Evolutionary conservation across 2,329 filamentous ascomycete genomes (phyloP), one percentile per base, ranked within the genome.

Genomic region (Sporothrix euskadiensis): DNA sequence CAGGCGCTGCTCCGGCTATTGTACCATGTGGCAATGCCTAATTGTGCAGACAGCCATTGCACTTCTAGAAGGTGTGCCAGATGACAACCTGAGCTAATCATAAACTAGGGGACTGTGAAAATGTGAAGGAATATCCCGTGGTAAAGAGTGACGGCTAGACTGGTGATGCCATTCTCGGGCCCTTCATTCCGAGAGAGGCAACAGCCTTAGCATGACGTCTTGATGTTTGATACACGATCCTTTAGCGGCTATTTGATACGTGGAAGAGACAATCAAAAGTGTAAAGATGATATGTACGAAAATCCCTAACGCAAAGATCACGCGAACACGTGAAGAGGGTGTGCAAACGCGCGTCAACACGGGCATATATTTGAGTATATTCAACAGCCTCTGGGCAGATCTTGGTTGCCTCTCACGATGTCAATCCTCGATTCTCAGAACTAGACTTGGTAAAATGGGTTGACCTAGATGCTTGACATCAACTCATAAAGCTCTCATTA

Each of bases 21-120:
- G 63, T 66, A 41, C 63, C 63, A 49, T 66, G 63, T 49, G 63
- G 59, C 59, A 65, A 26, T 65, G 16, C 35, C n/a, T n/a, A 65
- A 26, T 6, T 3, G n/a, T 22, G 59, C 35, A 44, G 35, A 65
- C 10, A 65, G 59, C 59, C 35, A 22, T 63, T 32, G 54, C 9
- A 22, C 19, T 54, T 54, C 19, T 22, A 44, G 41, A 44, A 44
- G 41, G 41, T 44, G 9, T 44, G 41, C 41, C 41, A 44, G 41
- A 12, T 14, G 12, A 44, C 41, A 44, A 44, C 8, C 41, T 19
- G 14, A 2, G 44, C 10, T 49, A 14, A 49, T 49, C 44, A 49
- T 6, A 14, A 9, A 44, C 35, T 35, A 2, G 12, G 10, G 3
- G 41, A 44, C 41, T 44, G 41, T 10, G 12, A 44, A 44, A 44